Evolutionary conservation across 2,329 filamentous ascomycete genomes (phyloP), one percentile per base, ranked within the genome.

Genomic region (Ascocoryne sarcoides): DNA sequence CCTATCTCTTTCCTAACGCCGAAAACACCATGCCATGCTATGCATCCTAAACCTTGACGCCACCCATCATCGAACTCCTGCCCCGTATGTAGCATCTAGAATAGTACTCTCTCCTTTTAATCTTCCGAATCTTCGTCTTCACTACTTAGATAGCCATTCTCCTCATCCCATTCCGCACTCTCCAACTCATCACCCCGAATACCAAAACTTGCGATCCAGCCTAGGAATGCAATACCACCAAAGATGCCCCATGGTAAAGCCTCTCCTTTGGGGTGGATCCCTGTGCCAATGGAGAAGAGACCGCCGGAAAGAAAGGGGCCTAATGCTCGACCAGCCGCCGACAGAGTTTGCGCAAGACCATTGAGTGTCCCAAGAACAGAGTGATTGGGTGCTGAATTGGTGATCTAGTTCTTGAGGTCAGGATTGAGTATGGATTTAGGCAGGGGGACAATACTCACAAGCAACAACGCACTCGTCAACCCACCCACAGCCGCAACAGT

Each of bases 401-500:
- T 96, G 50, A 98, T 89, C 84, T 90, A 47, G 10, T 5, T 4
- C 12, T 26, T 26, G 23, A 12, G 23, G 7, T 26, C 12, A 26
- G 23, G 2, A 10, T 23, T 36, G 17, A 43, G 35, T 33, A 43
- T 39, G 17, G 10, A 26, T 17, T 28, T 37, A 32, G n/a, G 12
- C 10, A 15, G 4, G 14, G 2, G 10, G 31, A 29, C 10, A n/a
- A 17, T 14, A 68, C 79, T 62, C 69, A 92, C 86, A 61, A 98
- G 64, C 12, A 96, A 69, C 63, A 96, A 76, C 3, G 90, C 88
- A 58, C 87, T 92, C 2, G 89, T 94, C 44, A 98, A 61, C 0
- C 90, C 90, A 5, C 87, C 88, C 0, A 98, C 88, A 93, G 70
- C 79, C 42, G 87, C 87, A 8, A 95, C 79, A 10, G 90, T 95